Evolutionary conservation across 352 stramenopile genomes (phyloP), one percentile per base, ranked within the genome.

Genomic region (Phytophthora megakarya): DNA sequence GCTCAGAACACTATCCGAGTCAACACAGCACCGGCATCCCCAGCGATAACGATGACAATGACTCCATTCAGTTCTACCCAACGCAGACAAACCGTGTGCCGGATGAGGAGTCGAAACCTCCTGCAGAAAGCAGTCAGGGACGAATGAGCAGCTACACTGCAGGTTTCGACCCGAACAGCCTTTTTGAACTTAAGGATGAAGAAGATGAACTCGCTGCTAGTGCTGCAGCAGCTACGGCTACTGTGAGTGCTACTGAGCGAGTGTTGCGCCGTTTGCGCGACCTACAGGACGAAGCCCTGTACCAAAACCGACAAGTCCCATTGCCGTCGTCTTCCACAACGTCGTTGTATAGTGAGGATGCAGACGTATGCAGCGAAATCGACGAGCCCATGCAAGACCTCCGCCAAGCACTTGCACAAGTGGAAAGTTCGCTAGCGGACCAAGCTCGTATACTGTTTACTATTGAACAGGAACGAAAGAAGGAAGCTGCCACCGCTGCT

Each of bases 371-470:
- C 33, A 67, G 42, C 21, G 65, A 65, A 19, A 49, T 64, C 13
- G 48, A 70, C 32, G 64, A 65, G 16, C 44, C 67, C 13, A 61
- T 79, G 37, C 57, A 58, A 67, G 63, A 76, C 32, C 43, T 72
- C 8, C 59, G 58, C 1, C 62, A 65, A 32, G 69, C 68, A 37
- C 73, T 86, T 16, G 54, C 67, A 15, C 70, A 85, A 45, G 77
- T 87, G 5, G 72, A 87, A 60, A 77, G 65, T 47, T 77, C 81
- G 9, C 71, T 90, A 35, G 81, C 76, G 8, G 73, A 81, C 56
- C 76, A 90, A 55, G 76, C 75, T 35, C 65, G 76, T 56, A 52
- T 90, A 9, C 65, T 90, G 1, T 75, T 75, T 28, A 69, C 55
- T 10, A 72, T 88, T 50, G 62, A 81, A 39, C 71, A 72, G 28